These are phyloP conservation scores for Penicillium sp. DNA, from an alignment of 2,329 filamentous ascomycete genomes.

Conservation along the genomic window DNA sequence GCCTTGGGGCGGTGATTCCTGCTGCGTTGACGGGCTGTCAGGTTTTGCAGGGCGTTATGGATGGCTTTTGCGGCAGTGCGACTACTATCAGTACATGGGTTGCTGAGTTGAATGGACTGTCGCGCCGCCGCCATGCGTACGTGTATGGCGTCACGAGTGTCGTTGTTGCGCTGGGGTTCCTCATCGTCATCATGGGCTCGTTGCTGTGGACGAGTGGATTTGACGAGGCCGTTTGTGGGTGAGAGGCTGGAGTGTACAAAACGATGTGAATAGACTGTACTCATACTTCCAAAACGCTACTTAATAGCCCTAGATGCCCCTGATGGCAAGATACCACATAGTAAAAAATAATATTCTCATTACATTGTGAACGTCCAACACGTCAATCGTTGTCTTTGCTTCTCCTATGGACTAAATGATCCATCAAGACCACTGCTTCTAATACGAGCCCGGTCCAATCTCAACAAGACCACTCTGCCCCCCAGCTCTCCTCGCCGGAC, in stretches of 20 bases:
- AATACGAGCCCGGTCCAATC: slow-evolving; percentile 3
- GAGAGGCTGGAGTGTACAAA: background rate
- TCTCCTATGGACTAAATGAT: too few relatives aligned
- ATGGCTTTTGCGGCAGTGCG: slow-evolving; percentile 68
- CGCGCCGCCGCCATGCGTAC: slow-evolving; percentile 62
- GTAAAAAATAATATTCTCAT: too few relatives aligned
- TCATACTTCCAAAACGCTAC: too few relatives aligned
- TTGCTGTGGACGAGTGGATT: slow-evolving; percentile 56
- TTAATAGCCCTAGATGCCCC: too few relatives aligned
- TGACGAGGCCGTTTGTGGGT: slow-evolving; percentile 34
- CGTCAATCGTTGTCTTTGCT: background rate
- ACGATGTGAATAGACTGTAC: background rate
- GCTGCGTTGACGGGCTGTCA: slow-evolving; percentile 59
- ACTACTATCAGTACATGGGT: slow-evolving; percentile 71
- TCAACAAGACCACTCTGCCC: background rate
- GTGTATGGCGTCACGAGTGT: slow-evolving; percentile 55
- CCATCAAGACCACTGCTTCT: background rate
- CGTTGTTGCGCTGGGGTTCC: slow-evolving; percentile 47
- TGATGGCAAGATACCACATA: too few relatives aligned
- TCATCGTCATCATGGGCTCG: slow-evolving; percentile 59
- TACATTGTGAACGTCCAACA: background rate
- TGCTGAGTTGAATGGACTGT: slow-evolving; percentile 58
- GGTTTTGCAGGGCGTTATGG: slow-evolving; percentile 66
- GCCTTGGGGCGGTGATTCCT: slow-evolving; percentile 45
- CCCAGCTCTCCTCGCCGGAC: slow-evolving; percentile 1